Conservation (phyloP, 225 moss, liverwort and hornwort genomes). For the Antitrichia curtipendula region DNA sequence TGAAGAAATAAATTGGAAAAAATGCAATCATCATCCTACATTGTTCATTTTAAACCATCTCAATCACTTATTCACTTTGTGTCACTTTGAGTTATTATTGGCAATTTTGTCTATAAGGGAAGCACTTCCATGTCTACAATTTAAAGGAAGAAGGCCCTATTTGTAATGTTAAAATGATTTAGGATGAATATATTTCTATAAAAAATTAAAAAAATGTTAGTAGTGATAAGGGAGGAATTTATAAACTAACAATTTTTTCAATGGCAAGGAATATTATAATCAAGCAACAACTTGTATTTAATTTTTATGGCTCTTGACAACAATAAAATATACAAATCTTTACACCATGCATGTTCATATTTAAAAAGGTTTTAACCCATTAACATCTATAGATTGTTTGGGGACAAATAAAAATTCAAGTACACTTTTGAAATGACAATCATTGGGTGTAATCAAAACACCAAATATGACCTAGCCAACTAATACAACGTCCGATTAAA, state of each 20-base stretch:
- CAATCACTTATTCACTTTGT: not conserved
- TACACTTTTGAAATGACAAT: not conserved
- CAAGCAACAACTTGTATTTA: not conserved
- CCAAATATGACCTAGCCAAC: not conserved
- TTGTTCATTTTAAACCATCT: not conserved
- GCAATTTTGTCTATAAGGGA: not conserved
- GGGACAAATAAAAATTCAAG: not conserved
- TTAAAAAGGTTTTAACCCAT: too few species aligned
- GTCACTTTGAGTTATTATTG: not conserved
- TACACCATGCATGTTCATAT: accelerated
- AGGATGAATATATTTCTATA: not conserved
- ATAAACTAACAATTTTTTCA: not conserved
- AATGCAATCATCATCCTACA: not conserved
- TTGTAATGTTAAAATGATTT: not conserved
- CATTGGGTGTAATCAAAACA: accelerated
- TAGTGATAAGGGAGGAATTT: not conserved
- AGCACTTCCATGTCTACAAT: not conserved
- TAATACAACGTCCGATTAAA: not conserved
- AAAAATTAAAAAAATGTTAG: accelerated
- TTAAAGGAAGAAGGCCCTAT: not conserved
- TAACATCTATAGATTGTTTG: not conserved
- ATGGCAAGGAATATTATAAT: not conserved
- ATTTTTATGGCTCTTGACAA: not conserved
- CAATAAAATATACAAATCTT: not conserved
- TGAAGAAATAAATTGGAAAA: not conserved